These are phyloP conservation scores for Solanum verrucosum DNA, from an alignment of 257 asterid species.

Conservation along the genomic window DNA sequence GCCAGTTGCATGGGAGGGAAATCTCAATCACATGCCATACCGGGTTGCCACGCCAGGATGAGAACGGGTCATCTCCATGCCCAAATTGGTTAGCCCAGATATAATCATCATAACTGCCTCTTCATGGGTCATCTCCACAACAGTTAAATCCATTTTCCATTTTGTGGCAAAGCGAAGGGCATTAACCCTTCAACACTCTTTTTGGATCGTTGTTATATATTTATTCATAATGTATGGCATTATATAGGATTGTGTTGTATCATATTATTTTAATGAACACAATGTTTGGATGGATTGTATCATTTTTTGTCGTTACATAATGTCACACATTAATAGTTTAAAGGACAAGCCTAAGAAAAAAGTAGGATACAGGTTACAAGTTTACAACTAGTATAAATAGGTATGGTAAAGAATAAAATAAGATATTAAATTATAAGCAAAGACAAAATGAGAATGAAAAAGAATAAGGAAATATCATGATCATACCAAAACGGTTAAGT, in stretches of 20 bases:
- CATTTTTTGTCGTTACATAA: not conserved
- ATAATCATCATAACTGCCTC: too few species aligned
- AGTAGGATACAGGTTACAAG: not conserved
- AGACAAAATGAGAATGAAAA: not conserved
- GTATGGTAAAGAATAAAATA: not conserved
- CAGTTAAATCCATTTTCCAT: too few species aligned
- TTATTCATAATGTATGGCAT: too few species aligned
- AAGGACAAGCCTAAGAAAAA: not conserved
- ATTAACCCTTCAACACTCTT: too few species aligned
- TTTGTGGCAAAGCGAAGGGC: too few species aligned
- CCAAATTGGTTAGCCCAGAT: too few species aligned
- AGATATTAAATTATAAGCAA: not conserved
- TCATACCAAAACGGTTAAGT: not conserved
- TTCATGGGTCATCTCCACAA: too few species aligned
- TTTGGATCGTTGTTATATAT: too few species aligned
- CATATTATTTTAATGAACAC: too few species aligned
- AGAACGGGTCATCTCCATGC: not conserved
- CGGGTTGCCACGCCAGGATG: not conserved
- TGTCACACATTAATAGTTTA: not conserved
- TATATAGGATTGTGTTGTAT: too few species aligned
- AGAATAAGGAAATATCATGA: not conserved
- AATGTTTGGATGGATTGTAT: too few species aligned
- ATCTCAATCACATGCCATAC: not conserved
- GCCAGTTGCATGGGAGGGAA: not conserved
- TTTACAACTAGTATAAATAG: not conserved